These are phyloP conservation scores for Coprinopsis sp. DNA, from an alignment of 768 basidiomycete species.

Conservation along the genomic window DNA sequence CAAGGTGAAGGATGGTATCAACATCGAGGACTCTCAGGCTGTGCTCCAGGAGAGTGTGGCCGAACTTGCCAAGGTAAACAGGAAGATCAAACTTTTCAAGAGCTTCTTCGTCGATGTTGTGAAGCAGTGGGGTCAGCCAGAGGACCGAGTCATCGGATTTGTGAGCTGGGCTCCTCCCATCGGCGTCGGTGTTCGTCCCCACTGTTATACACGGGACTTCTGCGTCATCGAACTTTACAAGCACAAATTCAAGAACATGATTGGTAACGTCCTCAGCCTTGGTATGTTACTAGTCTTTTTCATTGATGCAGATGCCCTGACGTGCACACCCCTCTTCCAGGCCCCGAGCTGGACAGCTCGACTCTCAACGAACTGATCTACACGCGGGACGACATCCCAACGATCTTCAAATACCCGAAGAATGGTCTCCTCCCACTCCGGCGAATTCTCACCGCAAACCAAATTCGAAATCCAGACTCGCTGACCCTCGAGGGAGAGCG, in stretches of 20 bases:
- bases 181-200: conserved; percentile 20
- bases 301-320: conserved; percentile 16
- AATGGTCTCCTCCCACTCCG: conserved; percentile 27
- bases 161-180: conserved; percentile 37
- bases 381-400: conserved; percentile 10
- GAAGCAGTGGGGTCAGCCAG: conserved; percentile 27
- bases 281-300: conserved; percentile 29
- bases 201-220: conserved; percentile 32
- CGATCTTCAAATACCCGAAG: conserved; percentile 27
- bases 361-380: conserved; percentile 19
- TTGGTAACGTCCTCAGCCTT: conserved; percentile 30
- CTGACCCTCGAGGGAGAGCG: conserved; percentile 14
- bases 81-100: conserved; percentile 27
- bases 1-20: conserved; percentile 15
- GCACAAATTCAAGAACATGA: conserved; percentile 29
- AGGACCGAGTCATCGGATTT: conserved; percentile 33
- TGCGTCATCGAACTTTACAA: conserved; percentile 36
- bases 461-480: conserved; percentile 25
- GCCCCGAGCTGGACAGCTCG: conserved; percentile 17
- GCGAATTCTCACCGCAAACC: conserved; percentile 26
- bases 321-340: conserved; percentile 23
- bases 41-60: conserved; percentile 15
- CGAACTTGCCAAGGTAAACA: conserved; percentile 16
- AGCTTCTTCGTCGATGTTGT: conserved; percentile 26
- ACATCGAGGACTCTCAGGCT: conserved; percentile 12